Evolutionary conservation across 2,329 filamentous ascomycete species (phyloP), one percentile per base, ranked within the genome.

Genomic region (Talaromyces sp.): DNA sequence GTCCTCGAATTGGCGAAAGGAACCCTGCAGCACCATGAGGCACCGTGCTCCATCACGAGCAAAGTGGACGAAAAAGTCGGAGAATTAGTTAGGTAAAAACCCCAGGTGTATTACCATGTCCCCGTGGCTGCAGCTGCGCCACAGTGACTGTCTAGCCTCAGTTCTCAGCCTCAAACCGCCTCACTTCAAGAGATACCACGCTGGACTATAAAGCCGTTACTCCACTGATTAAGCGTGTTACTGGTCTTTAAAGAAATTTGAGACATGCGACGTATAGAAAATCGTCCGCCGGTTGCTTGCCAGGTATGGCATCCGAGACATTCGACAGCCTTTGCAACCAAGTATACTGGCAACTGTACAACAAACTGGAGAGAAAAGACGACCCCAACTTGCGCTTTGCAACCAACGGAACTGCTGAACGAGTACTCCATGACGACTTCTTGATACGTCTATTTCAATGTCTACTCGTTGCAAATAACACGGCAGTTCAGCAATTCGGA

Each of bases 341-440:
- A 11, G 28, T 59, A 13, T 59, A 56, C 37, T 21, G 15, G 31
- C 52, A 50, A 43, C 45, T 59, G 1, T 45, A 46, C 37, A 55
- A 40, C 36, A 40, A 52, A 33, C 46, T 59, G 28, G 57, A 59
- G 45, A 51, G 57, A 25, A 55, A 52, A 6, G 45, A 59, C 21
- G 52, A 59, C 5, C 41, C 59, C 22, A 41, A 60, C 4, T 53
- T 61, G 31, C 56, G 50, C 10, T 66, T 66, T 25, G 64, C 61
- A 19, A 63, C 60, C 1, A 64, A 63, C 17, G 63, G 61, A 9
- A 62, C 62, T 3, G 62, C 61, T 13, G 56, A 60, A 15, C 55
- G 58, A 17, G 61, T 66, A 28, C 62, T 65, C 6, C 53, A 62
- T 15, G 41, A 33, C 21, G 57, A 59, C 21, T 15, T 56, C 11